Base-by-base conservation (phyloP, 1,139 yeast genomes). In the Pichia sp. region DNA sequence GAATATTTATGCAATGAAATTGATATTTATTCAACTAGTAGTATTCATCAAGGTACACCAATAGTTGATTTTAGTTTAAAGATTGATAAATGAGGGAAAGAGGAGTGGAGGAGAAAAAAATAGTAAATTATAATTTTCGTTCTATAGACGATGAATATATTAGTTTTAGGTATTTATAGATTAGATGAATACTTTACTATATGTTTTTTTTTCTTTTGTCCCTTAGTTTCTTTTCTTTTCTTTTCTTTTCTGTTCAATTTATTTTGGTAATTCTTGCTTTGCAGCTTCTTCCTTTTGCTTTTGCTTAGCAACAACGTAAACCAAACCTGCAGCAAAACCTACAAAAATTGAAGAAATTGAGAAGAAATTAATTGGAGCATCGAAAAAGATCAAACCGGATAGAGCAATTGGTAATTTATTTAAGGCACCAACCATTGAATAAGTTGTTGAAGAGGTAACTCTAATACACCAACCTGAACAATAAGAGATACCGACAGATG, bases 401-500 rank as follows among this genome's bases (percentile, higher is more conserved):
- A 93, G 72, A 20, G 98, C 98, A 59, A 93, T 86, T 58, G 98
- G 98, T 59, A 91, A 78, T 71, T 93, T 93, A 77, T 91, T 91
- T 66, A 91, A 77, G 42, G 98, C 98, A 61, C 98, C 98, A 50
- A 91, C 97, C 98, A 91, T 91, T 41, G 96, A 85, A 69, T 91
- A 91, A 43, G 98, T 91, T 45, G 98, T 91, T 26, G 97, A 88
- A 17, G 96, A 86, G 35, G 98, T 93, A 51, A 89, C 97, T 70
- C 98, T 85, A 49, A 91, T 95, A 77, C 98, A 91, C 98, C 98
- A 91, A 48, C 96, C 98, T 24, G 97, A 86, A 66, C 96, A 86
- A 74, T 93, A 91, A 36, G 97, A 88, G 61, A 93, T 91, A 66
- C 95, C 96, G 44, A 91, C 94, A 26, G 97, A 83, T 34, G 95